phyloP scores from a whole-genome alignment of 129 eudicot species.

The Chrysanthemum makinoi region DNA sequence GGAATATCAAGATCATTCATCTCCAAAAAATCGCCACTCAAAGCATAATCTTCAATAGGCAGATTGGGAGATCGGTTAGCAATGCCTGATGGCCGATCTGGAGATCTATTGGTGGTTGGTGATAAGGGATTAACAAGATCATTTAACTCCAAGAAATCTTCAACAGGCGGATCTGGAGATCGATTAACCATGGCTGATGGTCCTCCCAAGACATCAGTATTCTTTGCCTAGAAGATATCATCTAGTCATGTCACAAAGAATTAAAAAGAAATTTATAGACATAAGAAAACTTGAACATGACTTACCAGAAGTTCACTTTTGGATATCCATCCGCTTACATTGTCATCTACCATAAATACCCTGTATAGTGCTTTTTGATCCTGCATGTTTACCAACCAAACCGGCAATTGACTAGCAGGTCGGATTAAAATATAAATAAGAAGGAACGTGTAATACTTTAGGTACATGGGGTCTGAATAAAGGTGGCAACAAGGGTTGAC shows the following conservation, averaged over 20 bases:
- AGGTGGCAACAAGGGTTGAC: too few relatives aligned
- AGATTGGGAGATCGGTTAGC: conserved; percentile 2
- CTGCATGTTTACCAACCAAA: conserved; percentile 67
- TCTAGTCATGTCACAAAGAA: background rate
- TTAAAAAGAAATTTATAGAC: background rate
- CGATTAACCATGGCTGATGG: conserved; percentile 16
- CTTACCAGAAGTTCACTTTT: conserved; percentile 36
- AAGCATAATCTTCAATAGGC: conserved; percentile 19
- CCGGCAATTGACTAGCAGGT: conserved; percentile 39
- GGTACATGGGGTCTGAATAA: too few relatives aligned
- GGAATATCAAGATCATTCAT: conserved; percentile 57
- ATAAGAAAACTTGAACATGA: background rate
- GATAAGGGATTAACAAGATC: too few relatives aligned
- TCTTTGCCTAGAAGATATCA: conserved; percentile 30
- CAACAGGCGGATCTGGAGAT: background rate
- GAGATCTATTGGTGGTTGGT: background rate
- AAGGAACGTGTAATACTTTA: background rate
- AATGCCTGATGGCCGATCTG: background rate
- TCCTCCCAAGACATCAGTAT: conserved; percentile 19
- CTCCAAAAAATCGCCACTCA: conserved; percentile 58
- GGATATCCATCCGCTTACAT: conserved; percentile 21
- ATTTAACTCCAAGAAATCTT: too few relatives aligned
- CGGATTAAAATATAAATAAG: conserved; percentile 27
- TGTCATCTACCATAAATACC: conserved; percentile 42
- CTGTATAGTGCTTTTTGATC: conserved; percentile 54